Conservation (phyloP, 148 eudicot species). For the Rhododendron mucronatum region DNA sequence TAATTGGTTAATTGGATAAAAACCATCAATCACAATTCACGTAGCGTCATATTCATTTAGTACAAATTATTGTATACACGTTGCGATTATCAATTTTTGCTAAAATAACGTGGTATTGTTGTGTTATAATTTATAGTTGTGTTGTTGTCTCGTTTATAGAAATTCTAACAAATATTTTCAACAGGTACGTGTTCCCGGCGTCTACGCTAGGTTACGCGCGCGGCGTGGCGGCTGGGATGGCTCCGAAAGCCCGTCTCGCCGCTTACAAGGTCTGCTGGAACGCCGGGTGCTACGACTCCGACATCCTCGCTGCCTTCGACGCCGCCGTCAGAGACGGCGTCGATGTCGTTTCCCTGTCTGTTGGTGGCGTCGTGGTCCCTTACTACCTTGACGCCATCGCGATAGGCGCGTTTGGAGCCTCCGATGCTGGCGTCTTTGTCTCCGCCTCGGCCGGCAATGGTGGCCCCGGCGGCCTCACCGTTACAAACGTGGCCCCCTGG, state of each 20-base stretch:
- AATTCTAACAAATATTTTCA: neutral
- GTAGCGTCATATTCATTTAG: too few relatives aligned
- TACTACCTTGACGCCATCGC: constrained; percentile 89
- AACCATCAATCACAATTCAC: too few relatives aligned
- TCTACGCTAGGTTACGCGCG: constrained; percentile 71
- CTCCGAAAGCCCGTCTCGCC: constrained; percentile 81
- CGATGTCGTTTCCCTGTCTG: constrained; percentile 69
- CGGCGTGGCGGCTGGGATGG: constrained; percentile 94
- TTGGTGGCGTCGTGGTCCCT: constrained; percentile 90
- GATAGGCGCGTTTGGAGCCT: constrained; percentile 69
- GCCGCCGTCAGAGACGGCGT: constrained; percentile 83
- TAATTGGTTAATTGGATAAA: too few relatives aligned
- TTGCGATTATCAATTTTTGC: neutral
- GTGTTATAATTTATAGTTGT: neutral
- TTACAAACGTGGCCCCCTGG: constrained; percentile 90
- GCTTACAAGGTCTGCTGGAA: constrained; percentile 94
- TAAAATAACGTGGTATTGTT: too few relatives aligned
- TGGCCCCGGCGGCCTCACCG: constrained; percentile 81
- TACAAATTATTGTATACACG: neutral
- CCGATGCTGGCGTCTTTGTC: constrained; percentile 62
- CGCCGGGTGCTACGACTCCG: constrained; percentile 90
- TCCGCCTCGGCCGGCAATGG: constrained; percentile 95
- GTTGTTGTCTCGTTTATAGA: neutral
- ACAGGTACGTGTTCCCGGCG: constrained; percentile 68
- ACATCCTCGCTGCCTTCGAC: constrained; percentile 87